Percentiles rank a stretch among this genome's conserved stretches.
Evolutionary conservation across 2,329 filamentous ascomycete genomes (phyloP).

Genomic region (Aureobasidium sp.): DNA sequence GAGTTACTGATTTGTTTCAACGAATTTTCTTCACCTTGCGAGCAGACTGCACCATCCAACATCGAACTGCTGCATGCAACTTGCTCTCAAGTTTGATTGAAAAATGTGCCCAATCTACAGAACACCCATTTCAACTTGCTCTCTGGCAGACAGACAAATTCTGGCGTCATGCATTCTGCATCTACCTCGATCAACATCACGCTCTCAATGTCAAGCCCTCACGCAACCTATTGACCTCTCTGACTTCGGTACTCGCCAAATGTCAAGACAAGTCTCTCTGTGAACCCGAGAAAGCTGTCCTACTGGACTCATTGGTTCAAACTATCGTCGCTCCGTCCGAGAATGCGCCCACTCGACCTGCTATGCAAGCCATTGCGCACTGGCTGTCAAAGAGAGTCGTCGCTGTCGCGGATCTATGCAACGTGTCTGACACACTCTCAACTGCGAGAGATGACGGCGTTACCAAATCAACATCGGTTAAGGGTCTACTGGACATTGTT

Average conservation of each 20-base stretch:
- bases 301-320: slow-evolving; percentile 14
- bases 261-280: slow-evolving; percentile 18
- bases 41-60: slow-evolving; percentile 26
- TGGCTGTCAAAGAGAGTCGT: slow-evolving; percentile 57
- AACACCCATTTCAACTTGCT: slow-evolving; percentile 25
- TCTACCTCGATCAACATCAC: slow-evolving; percentile 38
- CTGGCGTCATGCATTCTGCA: slow-evolving; percentile 34
- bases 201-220: slow-evolving; percentile 42
- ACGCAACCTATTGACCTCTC: slow-evolving; percentile 37
- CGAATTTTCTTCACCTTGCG: background rate
- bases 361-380: slow-evolving; percentile 60
- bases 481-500: background rate
- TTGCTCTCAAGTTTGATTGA: slow-evolving; percentile 40
- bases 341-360: slow-evolving; percentile 52
- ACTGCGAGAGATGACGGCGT: too few species aligned
- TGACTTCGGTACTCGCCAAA: slow-evolving; percentile 33
- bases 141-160: slow-evolving; percentile 30
- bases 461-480: background rate
- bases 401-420: background rate
- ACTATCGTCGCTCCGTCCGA: slow-evolving; percentile 24
- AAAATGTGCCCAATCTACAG: slow-evolving; percentile 29
- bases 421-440: background rate
- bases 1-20: background rate
- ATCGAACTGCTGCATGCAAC: slow-evolving; percentile 43
- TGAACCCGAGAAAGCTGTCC: slow-evolving; percentile 3